Evolutionary conservation across 129 eudicot species (phyloP), one percentile per base, ranked within the genome.

Genomic region (Escallonia rubra): DNA sequence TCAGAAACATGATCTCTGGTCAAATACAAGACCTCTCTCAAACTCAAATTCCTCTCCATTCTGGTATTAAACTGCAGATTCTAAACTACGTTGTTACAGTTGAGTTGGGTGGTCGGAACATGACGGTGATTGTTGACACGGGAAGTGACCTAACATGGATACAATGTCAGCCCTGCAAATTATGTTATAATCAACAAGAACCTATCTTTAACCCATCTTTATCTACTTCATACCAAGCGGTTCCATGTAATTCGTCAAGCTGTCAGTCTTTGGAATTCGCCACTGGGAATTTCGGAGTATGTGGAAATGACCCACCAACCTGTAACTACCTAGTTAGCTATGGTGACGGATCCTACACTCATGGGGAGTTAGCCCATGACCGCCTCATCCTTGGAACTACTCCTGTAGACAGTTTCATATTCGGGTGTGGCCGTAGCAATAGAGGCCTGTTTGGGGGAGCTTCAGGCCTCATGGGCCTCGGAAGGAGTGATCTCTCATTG

Each of bases 71-170:
- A 64, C 85, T 93, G 43, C 83, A 93, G 41, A 93, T 90, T 42
- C 83, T 93, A 12, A 93, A 93, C 76, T 89, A 93, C 78, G 67
- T 93, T 11, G 81, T 79, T 44, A 82, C 87, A 0, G 76, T 84
- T 5, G 54, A 73, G 69, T 55, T 93, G 40, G 98, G 98, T 4
- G 83, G 83, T 40, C 70, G 80, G 56, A 84, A 84, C 74, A 42
- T 72, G 59, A 93, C 98, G 15, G 73, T 93, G 10, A 93, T 93
- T 4, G 90, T 89, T 0, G 98, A 93, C 69, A 89, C 96, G 0
- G 99, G 99, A 8, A 89, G 96, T 74, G 99, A 93, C 67, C 78
- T 93, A 8, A 89, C 96, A 11, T 93, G 99, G 99, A 83, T 87
- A 44, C 96, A 93, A 53, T 93, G 99, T 66, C 85, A 93, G 69